Base-by-base conservation (phyloP, 257 asterid genomes). In the Verbena officinalis region DNA sequence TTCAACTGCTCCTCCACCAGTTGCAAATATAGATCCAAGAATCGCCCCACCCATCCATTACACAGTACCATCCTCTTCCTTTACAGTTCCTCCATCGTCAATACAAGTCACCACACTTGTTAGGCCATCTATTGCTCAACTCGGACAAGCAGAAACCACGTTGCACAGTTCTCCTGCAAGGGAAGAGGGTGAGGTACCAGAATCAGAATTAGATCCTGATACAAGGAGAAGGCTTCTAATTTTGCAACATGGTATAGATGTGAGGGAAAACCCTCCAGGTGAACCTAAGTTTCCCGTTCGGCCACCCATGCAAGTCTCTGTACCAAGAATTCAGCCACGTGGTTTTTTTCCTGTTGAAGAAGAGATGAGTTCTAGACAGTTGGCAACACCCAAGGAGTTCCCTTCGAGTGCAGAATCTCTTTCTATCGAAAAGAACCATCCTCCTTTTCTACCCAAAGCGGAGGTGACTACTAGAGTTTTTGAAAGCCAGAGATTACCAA, bases 131-230 rank as follows among this genome's bases (percentile, higher is more conserved):
- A 17, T 74, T 44, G 70, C 81, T 62, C 97, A 74, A 70, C 62
- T 76, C 71, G 70, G 75, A 55, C 88, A 84, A 64, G 83, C 69
- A 62, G 99, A 90, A 65, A 59, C 82, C 57, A 73, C 67, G 59
- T 64, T 83, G 78, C 93, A 72, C 43, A 76, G 80, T 69, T 88
- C 99, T 74, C 96, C 97, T 62, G 97, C 96, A 68, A 83, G 88
- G 74, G 99, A 94, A 87, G 99, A 94, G 76, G 99, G 99, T 33
- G 99, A 94, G 81, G 95, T 94, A 27, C 96, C 96, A 12, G 99
- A 94, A 76, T 94, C 96, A 74, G 99, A 94, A 82, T 66, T 94
- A 70, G 98, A 94, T 84, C 99, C 96, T 15, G 99, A 94, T 73
- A 94, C 96, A 36, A 94, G 99, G 83, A 84, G 99, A 82, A 86